Percentiles rank a stretch among this genome's conserved stretches.
Evolutionary conservation across 768 basidiomycete species (phyloP).

Genomic region (Agaricus blazei): DNA sequence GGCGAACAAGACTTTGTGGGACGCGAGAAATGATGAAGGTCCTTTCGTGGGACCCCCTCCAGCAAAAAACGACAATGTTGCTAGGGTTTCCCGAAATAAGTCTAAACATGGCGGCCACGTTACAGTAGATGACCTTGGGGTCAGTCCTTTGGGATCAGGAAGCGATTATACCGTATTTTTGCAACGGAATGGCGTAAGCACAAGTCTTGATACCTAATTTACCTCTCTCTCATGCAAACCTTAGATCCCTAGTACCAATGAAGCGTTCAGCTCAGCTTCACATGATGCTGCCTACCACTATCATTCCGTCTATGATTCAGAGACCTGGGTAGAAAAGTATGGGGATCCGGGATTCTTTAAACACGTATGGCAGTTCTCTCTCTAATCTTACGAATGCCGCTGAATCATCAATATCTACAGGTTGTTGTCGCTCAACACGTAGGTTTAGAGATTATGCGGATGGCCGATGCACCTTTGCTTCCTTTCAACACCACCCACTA

Average conservation of each 20-base stretch:
- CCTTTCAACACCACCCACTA: conserved; percentile 77
- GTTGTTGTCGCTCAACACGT: conserved; percentile 61
- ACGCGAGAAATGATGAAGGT: conserved; percentile 61
- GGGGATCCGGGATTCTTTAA: conserved; percentile 69
- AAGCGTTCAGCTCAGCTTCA: conserved; percentile 34
- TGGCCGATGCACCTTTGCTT: conserved; percentile 55
- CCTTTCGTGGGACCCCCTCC: conserved; percentile 26
- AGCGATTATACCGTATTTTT: conserved; percentile 91
- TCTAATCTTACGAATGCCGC: neutral
- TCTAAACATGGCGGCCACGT: conserved; percentile 13
- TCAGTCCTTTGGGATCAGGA: conserved; percentile 67
- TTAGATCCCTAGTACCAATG: conserved; percentile 35
- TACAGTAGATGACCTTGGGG: conserved; percentile 27
- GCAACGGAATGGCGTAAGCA: conserved; percentile 50
- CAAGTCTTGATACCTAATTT: neutral
- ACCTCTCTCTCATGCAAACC: neutral
- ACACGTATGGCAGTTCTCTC: conserved; percentile 40
- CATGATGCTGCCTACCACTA: conserved; percentile 69
- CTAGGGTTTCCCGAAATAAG: conserved; percentile 35
- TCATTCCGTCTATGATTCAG: conserved; percentile 65
- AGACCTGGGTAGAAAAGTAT: conserved; percentile 65
- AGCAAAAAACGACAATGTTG: conserved; percentile 12
- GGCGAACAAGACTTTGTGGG: conserved; percentile 67
- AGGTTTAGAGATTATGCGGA: conserved; percentile 54
- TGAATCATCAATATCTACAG: conserved; percentile 23